These are phyloP conservation scores for Elaeagnus macrophylla DNA, from an alignment of 306 rosid species.

Conservation along the genomic window DNA sequence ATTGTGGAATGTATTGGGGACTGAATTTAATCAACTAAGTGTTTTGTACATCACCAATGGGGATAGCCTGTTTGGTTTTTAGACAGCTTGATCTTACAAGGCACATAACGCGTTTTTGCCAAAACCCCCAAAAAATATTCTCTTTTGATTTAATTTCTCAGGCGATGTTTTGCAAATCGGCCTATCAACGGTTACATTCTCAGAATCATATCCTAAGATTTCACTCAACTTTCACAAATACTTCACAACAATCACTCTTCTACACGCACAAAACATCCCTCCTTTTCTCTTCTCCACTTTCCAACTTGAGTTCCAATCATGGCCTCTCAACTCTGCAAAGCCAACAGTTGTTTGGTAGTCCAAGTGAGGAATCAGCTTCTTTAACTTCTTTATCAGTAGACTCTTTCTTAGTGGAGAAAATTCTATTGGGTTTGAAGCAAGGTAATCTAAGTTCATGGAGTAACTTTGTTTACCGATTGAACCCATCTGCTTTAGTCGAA, in stretches of 20 bases:
- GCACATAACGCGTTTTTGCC: neutral
- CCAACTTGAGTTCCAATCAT: conserved; percentile 5
- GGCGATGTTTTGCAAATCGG: conserved; percentile 17
- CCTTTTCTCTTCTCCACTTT: conserved; percentile 5
- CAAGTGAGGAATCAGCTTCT: conserved; percentile 16
- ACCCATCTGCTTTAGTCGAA: conserved; percentile 35
- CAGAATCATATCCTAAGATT: conserved; percentile 12
- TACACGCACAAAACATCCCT: conserved; percentile 3
- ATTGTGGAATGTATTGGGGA: too few relatives aligned
- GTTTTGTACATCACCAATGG: too few relatives aligned
- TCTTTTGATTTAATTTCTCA: neutral
- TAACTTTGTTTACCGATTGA: conserved; percentile 30
- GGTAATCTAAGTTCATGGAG: conserved; percentile 25
- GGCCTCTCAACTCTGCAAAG: conserved; percentile 8
- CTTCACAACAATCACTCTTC: neutral
- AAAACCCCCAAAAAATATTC: neutral
- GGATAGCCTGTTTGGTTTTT: too few relatives aligned
- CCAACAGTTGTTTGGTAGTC: neutral
- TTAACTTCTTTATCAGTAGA: conserved; percentile 22
- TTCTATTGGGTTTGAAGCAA: conserved; percentile 45
- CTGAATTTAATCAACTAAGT: too few relatives aligned
- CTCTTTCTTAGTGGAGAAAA: conserved; percentile 44
- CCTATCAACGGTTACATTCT: neutral
- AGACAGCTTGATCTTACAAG: too few relatives aligned
- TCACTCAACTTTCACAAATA: conserved; percentile 1